phyloP scores from a whole-genome alignment of 352 stramenopile species.

The Pythium dissimile region DNA sequence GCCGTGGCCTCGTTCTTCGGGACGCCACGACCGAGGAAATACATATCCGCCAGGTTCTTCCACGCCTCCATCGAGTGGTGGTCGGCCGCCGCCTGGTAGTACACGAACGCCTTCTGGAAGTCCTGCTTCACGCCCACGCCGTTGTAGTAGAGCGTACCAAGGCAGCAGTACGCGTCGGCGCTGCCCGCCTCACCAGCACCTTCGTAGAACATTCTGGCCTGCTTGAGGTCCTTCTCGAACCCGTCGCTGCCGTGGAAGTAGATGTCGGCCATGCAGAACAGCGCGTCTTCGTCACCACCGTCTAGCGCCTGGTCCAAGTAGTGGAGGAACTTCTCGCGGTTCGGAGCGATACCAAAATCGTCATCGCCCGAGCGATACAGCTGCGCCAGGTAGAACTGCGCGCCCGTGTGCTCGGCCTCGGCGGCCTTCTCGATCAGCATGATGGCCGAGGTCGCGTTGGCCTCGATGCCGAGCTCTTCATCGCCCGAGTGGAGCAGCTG shows the following conservation, averaged over 20 bases:
- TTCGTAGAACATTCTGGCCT: constrained; percentile 69
- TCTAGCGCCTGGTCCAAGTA: constrained; percentile 65
- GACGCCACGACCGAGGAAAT: constrained; percentile 68
- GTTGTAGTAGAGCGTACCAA: constrained; percentile 80
- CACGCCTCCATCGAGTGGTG: constrained; percentile 81
- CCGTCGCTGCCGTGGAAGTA: constrained; percentile 82
- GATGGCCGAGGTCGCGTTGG: constrained; percentile 55
- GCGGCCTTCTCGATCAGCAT: constrained; percentile 80
- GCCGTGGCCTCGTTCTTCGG: constrained; percentile 76
- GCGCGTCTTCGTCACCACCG: constrained; percentile 58
- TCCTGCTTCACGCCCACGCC: constrained; percentile 62
- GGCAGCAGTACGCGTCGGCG: constrained; percentile 74
- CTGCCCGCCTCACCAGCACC: constrained; percentile 58
- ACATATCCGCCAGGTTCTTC: constrained; percentile 90
- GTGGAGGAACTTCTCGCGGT: constrained; percentile 56
- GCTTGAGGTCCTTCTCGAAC: constrained; percentile 67
- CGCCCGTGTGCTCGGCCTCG: constrained; percentile 60
- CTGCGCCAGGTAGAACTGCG: constrained; percentile 82
- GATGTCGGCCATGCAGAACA: constrained; percentile 86
- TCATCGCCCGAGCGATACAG: constrained; percentile 84
- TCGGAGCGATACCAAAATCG: constrained; percentile 33
- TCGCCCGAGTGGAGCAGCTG: constrained; percentile 75
- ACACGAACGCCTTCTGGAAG: constrained; percentile 78
- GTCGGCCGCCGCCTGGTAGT: constrained; percentile 85
- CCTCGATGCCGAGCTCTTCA: constrained; percentile 59